phyloP scores from a whole-genome alignment of 768 basidiomycete species.

The Hydnomerulius pinastri region DNA sequence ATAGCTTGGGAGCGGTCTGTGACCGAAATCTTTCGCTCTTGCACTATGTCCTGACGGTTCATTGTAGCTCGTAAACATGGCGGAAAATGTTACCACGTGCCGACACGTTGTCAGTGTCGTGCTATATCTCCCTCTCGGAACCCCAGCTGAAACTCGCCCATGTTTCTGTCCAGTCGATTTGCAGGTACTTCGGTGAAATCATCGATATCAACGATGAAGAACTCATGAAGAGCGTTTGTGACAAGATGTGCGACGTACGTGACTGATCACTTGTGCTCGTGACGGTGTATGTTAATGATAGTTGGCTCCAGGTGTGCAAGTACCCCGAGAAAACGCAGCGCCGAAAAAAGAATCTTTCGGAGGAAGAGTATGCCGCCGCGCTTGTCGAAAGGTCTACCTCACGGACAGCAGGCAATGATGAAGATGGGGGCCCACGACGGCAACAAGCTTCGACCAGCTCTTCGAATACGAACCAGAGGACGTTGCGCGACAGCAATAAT shows the following conservation, averaged over 20 bases:
- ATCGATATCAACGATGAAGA: conserved; percentile 52
- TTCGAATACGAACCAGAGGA: conserved; percentile 16
- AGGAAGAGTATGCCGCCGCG: conserved; percentile 33
- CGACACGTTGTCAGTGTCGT: conserved; percentile 64
- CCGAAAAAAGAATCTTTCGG: conserved; percentile 52
- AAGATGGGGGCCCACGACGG: conserved; percentile 21
- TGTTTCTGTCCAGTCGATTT: conserved; percentile 54
- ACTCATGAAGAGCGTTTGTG: conserved; percentile 54
- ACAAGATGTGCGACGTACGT: conserved; percentile 81
- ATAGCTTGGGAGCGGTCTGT: conserved; percentile 65
- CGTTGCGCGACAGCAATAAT: conserved; percentile 21
- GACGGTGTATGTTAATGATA: neutral
- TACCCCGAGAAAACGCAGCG: conserved; percentile 65
- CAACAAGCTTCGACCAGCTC: conserved; percentile 1
- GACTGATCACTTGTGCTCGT: neutral
- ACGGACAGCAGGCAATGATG: conserved; percentile 30
- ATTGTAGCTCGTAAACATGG: conserved; percentile 48
- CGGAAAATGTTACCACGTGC: conserved; percentile 61
- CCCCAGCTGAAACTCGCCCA: neutral
- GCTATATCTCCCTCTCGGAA: neutral
- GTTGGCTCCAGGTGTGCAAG: conserved; percentile 66
- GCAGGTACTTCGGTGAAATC: conserved; percentile 77
- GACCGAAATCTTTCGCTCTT: neutral
- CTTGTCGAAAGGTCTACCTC: conserved; percentile 15
- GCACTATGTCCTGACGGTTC: conserved; percentile 28